Evolutionary conservation across 129 eudicot species (phyloP).

Genomic region (Logfia minima): DNA sequence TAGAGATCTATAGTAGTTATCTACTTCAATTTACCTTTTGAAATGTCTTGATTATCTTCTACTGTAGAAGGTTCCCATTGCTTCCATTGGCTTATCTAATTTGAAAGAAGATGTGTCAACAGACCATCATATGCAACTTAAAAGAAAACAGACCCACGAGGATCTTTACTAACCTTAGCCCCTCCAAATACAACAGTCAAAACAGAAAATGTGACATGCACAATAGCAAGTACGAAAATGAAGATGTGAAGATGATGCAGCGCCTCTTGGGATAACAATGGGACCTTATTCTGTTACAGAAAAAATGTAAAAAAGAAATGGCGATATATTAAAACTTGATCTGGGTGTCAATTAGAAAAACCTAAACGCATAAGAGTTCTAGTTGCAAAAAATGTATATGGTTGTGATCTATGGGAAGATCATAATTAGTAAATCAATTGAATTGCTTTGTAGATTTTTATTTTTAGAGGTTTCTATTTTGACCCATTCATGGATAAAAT

Average conservation of each 20-base stretch:
- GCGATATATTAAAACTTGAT: neutral
- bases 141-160: neutral
- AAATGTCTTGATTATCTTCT: slow-evolving; percentile 43
- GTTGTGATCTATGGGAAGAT: neutral
- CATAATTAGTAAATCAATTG: neutral
- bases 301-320: neutral
- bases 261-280: slow-evolving; percentile 68
- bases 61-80: slow-evolving; percentile 69
- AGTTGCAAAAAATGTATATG: neutral
- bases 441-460: neutral
- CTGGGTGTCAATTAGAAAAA: neutral
- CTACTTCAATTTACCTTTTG: slow-evolving; percentile 24
- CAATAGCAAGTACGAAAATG: slow-evolving; percentile 88
- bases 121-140: neutral
- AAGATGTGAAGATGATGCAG: slow-evolving; percentile 94
- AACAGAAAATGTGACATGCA: slow-evolving; percentile 76
- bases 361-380: neutral
- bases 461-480: too few species aligned
- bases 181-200: slow-evolving; percentile 83
- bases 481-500: neutral
- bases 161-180: slow-evolving; percentile 49
- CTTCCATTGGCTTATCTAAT: slow-evolving; percentile 89
- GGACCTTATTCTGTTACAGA: slow-evolving; percentile 64
- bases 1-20: neutral
- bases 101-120: neutral